phyloP scores from a whole-genome alignment of 1,284 basidiomycete genomes.

The Sporisorium exsertum region DNA sequence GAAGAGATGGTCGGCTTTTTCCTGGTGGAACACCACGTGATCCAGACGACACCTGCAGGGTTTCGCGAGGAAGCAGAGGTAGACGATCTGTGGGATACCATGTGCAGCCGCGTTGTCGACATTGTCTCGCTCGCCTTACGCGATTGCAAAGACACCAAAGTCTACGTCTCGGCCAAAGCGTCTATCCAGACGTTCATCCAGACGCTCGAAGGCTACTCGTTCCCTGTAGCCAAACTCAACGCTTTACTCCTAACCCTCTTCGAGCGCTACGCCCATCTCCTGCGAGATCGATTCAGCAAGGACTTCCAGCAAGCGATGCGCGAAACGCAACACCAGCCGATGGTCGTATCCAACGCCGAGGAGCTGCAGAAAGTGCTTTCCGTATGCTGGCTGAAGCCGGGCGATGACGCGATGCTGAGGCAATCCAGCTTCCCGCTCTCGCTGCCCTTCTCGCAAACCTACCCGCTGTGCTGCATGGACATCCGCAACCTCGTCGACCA shows the following conservation, averaged over 20 bases:
- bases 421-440: slow-evolving; percentile 76
- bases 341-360: slow-evolving; percentile 80
- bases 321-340: slow-evolving; percentile 90
- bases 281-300: slow-evolving; percentile 83
- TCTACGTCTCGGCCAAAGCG: slow-evolving; percentile 86
- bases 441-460: slow-evolving; percentile 94
- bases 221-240: slow-evolving; percentile 85
- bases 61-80: slow-evolving; percentile 91
- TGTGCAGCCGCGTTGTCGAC: slow-evolving; percentile 81
- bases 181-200: slow-evolving; percentile 87
- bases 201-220: slow-evolving; percentile 86
- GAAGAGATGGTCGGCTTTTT: slow-evolving; percentile 99
- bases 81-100: slow-evolving; percentile 94
- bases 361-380: slow-evolving; percentile 83
- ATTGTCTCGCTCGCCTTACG: slow-evolving; percentile 81
- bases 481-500: slow-evolving; percentile 93
- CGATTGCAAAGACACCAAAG: slow-evolving; percentile 83
- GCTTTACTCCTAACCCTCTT: slow-evolving; percentile 87
- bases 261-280: slow-evolving; percentile 85
- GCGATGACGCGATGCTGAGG: slow-evolving; percentile 54
- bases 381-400: slow-evolving; percentile 83
- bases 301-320: slow-evolving; percentile 74
- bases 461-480: slow-evolving; percentile 94
- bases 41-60: slow-evolving; percentile 78
- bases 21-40: slow-evolving; percentile 93